phyloP scores from a whole-genome alignment of 305 asterid genomes.

The Fraxinus floribunda region DNA sequence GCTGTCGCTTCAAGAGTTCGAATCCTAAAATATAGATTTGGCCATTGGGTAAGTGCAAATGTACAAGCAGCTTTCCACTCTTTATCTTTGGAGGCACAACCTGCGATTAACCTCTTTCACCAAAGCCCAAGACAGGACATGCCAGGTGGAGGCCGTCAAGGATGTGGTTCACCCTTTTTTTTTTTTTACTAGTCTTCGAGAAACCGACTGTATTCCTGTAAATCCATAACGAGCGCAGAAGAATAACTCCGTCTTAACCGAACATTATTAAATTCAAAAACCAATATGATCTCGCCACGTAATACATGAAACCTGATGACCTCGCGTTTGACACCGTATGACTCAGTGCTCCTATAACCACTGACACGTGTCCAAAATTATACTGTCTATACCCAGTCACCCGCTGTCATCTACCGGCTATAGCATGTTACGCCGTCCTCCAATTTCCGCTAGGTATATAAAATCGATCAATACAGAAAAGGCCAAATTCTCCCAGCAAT shows the following conservation, averaged over 20 bases:
- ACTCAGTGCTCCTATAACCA: slow-evolving; percentile 16
- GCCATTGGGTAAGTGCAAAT: no score
- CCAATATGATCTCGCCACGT: slow-evolving; percentile 50
- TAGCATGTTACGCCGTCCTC: slow-evolving; percentile 42
- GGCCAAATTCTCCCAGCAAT: slow-evolving; percentile 26
- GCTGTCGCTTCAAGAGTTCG: no score
- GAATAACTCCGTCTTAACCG: slow-evolving; percentile 14
- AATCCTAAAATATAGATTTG: no score
- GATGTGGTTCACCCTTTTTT: no score
- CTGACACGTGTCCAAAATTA: slow-evolving; percentile 33
- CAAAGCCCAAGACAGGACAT: no score
- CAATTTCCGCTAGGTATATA: slow-evolving; percentile 67
- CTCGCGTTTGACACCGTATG: slow-evolving; percentile 50
- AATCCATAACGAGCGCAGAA: not conserved
- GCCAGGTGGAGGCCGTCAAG: no score
- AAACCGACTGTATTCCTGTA: not conserved
- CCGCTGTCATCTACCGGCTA: slow-evolving; percentile 36
- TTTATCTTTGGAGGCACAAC: no score
- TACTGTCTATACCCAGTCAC: slow-evolving; percentile 45
- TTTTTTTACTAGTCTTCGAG: not conserved
- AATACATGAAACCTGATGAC: slow-evolving; percentile 11
- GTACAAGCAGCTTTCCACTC: no score
- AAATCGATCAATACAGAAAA: slow-evolving; percentile 32
- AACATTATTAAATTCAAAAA: slow-evolving; percentile 9
- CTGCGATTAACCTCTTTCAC: no score